phyloP scores from a whole-genome alignment of 805 yeast genomes.

The Lachancea mirantina region DNA sequence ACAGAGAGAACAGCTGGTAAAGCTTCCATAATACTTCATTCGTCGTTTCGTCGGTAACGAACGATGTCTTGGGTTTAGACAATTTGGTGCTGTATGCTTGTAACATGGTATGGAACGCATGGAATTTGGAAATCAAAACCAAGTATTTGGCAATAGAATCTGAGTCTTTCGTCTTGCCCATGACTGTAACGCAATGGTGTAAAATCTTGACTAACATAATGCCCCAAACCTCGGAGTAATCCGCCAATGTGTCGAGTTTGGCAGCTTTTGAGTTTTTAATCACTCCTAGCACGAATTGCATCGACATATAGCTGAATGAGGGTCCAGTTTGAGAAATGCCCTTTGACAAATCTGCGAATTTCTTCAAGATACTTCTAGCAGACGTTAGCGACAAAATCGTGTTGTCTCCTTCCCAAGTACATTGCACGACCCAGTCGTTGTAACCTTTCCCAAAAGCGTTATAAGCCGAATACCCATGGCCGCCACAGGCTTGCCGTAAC shows the following conservation, averaged over 20 bases:
- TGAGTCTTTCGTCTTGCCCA: slow-evolving; percentile 23
- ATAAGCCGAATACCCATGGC: slow-evolving; percentile 93
- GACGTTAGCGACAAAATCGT: slow-evolving; percentile 76
- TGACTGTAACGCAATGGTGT: slow-evolving; percentile 22
- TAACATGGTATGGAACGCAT: slow-evolving; percentile 34
- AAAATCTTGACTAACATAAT: slow-evolving; percentile 24
- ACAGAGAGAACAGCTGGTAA: slow-evolving; percentile 56
- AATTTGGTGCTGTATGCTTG: slow-evolving; percentile 26
- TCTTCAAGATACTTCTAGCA: slow-evolving; percentile 60
- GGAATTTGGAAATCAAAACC: slow-evolving; percentile 35
- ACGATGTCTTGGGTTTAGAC: slow-evolving; percentile 13
- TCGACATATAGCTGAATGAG: slow-evolving; percentile 25
- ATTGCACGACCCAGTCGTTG: slow-evolving; percentile 94
- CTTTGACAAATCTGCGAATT: slow-evolving; percentile 33
- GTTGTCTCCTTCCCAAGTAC: slow-evolving; percentile 98
- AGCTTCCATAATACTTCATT: slow-evolving; percentile 45
- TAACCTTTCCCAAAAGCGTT: slow-evolving; percentile 85
- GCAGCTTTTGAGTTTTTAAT: slow-evolving; percentile 20
- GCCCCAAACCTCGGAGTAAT: slow-evolving; percentile 31
- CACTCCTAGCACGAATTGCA: slow-evolving; percentile 20
- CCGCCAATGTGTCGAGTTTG: slow-evolving; percentile 26
- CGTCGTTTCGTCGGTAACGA: slow-evolving; percentile 31
- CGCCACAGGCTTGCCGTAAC: slow-evolving; percentile 91
- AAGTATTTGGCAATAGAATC: slow-evolving; percentile 35
- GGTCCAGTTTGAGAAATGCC: slow-evolving; percentile 31